Conservation (phyloP, 2,329 filamentous ascomycete species). For the Teratosphaeria destructans region DNA sequence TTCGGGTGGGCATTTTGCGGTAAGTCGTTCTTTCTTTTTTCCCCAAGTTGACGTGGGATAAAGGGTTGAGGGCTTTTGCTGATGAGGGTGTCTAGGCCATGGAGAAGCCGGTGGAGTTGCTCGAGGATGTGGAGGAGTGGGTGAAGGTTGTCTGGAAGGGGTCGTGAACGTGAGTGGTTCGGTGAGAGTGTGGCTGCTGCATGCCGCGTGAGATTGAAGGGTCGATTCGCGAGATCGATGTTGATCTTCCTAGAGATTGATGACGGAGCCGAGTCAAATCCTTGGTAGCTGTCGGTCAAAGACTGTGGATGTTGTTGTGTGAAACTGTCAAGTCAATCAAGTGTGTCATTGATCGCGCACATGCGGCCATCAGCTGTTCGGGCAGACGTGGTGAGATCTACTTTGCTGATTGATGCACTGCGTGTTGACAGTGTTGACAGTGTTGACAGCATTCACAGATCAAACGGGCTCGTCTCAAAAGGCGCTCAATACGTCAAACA, state of each 20-base stretch:
- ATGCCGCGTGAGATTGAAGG: neutral
- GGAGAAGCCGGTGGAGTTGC: slow-evolving; percentile 24
- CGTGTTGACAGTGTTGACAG: too few relatives aligned
- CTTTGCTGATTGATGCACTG: neutral
- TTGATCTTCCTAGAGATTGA: too few relatives aligned
- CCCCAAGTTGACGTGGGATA: neutral
- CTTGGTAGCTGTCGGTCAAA: neutral
- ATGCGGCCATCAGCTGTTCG: neutral
- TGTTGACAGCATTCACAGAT: too few relatives aligned
- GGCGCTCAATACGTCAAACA: neutral
- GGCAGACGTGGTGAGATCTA: neutral
- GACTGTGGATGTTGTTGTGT: neutral
- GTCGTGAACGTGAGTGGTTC: slow-evolving; percentile 2
- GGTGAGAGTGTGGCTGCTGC: neutral
- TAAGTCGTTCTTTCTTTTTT: slow-evolving; percentile 5
- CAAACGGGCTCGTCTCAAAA: too few relatives aligned
- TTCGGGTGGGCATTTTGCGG: slow-evolving; percentile 30
- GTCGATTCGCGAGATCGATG: neutral
- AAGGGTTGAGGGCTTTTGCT: neutral
- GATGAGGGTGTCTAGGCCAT: slow-evolving; percentile 18
- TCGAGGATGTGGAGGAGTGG: slow-evolving; percentile 26
- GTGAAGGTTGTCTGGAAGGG: slow-evolving; percentile 21
- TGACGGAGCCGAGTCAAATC: neutral
- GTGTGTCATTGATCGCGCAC: neutral
- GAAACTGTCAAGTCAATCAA: neutral